Base-by-base conservation (phyloP, 768 basidiomycete genomes). In the Leccinum uliginosum region DNA sequence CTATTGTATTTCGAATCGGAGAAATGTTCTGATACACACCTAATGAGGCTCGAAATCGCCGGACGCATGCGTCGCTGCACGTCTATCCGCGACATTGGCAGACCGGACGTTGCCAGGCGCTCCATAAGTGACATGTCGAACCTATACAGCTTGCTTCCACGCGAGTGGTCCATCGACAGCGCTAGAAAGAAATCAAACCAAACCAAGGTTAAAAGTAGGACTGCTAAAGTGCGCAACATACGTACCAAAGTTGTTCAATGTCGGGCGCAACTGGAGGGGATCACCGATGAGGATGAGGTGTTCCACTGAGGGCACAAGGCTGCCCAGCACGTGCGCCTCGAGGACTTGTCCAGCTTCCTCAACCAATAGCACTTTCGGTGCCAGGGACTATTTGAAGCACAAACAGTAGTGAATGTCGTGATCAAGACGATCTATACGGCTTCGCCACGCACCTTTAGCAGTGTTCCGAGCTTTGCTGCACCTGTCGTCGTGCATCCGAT, bases 271-370 rank as follows among this genome's bases (percentile, higher is more conserved):
- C 69, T 91, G 90, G 2, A 80, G 75, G 6, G 89, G 90, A 59
- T 92, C 90, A 0, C 90, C 90, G n/a, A 91, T 90, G 44, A 85
- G 74, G 56, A 92, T 89, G 21, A 91, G 73, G 38, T 91, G 89
- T 56, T 90, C 78, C 0, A 91, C 78, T 3, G 83, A 81, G 0
- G 79, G 77, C 3, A 87, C 86, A 1, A 90, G 74, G 35, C 78
- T 80, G 3, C 80, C 81, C 6, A 91, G 68, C 15, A 91, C 77
- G 59, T 91, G 89, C 3, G 89, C 85, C 70, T 91, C 89, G 27
- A 91, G 76, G 2, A 91, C 86, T 70, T 92, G 89, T 0, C 89
- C 90, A 0, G 90, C 89, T 66, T 91, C 90, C 67, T 92, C 89
- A 0, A 91, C 85, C 49, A 91, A 71, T 48, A 90, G 65, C 0